Base-by-base conservation (phyloP, 345 rosid genomes). In the Dovyalis caffra region DNA sequence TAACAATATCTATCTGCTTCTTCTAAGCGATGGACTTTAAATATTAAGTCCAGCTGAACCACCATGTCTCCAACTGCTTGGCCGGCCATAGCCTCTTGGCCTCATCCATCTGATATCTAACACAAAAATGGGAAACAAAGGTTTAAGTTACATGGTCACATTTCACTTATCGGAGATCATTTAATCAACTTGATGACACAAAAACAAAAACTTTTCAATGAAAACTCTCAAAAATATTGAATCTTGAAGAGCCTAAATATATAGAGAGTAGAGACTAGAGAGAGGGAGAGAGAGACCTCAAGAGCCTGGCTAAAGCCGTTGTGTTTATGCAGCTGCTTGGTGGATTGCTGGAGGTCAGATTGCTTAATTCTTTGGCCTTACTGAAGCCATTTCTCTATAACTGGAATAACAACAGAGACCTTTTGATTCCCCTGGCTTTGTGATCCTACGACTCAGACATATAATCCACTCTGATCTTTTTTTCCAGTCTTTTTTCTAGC, bases 1-100 rank as follows among this genome's bases (percentile, higher is more conserved):
- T 73, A 31, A 63, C 63, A 72, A 62, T 72, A 73, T 5, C 4
- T 45, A 57, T 45, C 69, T 4, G 43, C 68, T 45, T 29, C 20
- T 63, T 73, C 45, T 45, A 73, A 16, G 37, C 76, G 60, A 18
- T 43, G 57, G 33, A 73, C 76, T 45, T 43, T n/a, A 8, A 15
- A 43, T 20, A 73, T 63, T 34, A 73, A 63, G 25, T 73, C 51
- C 33, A 63, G 43, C 10, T 33, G 76, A 31, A 23, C 40, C 20
- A 67, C 67, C 62, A 43, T 64, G 31, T 29, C 60, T 26, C 28
- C 18, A 5, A 10, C 29, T 28, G 61, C 32, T 1, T 12, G 21
- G 3, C 8, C 66, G 21, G 3, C 8, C 66, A 63, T 61, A 32
- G 11, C 34, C n/a, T 20, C 20, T 63, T 28, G 1, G 26, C 25